A percentile compares a stretch with the other conserved stretches of the same genome.
Evolutionary conservation across 2,329 filamentous ascomycete genomes (phyloP).

Genomic region (Septoria linicola): DNA sequence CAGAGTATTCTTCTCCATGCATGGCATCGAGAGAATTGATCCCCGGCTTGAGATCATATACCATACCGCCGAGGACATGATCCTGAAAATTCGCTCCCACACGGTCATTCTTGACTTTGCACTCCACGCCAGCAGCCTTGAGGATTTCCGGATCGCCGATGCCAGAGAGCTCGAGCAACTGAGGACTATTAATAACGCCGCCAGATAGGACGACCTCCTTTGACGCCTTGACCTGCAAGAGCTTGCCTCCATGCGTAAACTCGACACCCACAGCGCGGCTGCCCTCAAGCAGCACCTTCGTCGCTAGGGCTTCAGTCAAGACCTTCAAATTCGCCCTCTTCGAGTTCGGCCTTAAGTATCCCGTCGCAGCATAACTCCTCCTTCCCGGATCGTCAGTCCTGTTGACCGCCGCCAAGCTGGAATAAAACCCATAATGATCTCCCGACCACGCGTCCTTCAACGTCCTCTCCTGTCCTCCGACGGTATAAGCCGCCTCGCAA

Average conservation of each 20-base stretch:
- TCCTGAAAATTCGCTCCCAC: slow-evolving; percentile 56
- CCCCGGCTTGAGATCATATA: slow-evolving; percentile 35
- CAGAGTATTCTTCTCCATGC: slow-evolving; percentile 38
- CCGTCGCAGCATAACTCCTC: slow-evolving; percentile 37
- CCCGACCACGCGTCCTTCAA: slow-evolving; percentile 37
- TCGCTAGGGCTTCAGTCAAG: slow-evolving; percentile 34
- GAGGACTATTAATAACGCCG: slow-evolving; percentile 53
- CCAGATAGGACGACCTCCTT: slow-evolving; percentile 41
- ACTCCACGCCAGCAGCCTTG: slow-evolving; percentile 47
- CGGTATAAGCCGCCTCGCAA: slow-evolving; percentile 38
- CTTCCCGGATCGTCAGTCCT: slow-evolving; percentile 34
- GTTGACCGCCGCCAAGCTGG: slow-evolving; percentile 36
- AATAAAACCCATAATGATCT: slow-evolving; percentile 39
- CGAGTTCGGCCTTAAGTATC: slow-evolving; percentile 37
- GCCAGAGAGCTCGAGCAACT: slow-evolving; percentile 55
- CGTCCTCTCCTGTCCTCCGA: slow-evolving; percentile 34
- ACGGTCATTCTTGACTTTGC: slow-evolving; percentile 50
- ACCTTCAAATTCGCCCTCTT: slow-evolving; percentile 35
- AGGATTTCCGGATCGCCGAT: slow-evolving; percentile 53
- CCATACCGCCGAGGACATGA: slow-evolving; percentile 40
- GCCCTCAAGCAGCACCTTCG: slow-evolving; percentile 33
- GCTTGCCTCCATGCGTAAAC: slow-evolving; percentile 43
- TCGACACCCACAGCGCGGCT: slow-evolving; percentile 39
- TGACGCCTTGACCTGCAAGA: slow-evolving; percentile 44
- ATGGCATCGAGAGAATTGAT: slow-evolving; percentile 38